phyloP scores from a whole-genome alignment of 768 basidiomycete species.

The Termitomyces sp. region DNA sequence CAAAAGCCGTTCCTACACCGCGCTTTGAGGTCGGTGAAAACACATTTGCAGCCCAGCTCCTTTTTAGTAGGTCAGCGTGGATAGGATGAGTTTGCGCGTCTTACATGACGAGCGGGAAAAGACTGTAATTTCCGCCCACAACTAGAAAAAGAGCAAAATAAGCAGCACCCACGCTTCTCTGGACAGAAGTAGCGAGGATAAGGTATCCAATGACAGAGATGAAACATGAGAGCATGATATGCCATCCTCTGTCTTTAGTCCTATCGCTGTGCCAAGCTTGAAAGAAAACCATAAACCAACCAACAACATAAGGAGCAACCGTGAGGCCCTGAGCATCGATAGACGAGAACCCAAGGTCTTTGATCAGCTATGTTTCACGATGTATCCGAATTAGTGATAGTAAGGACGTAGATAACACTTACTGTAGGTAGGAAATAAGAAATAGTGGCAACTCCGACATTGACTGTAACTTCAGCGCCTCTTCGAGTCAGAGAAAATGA shows the following conservation, averaged over 20 bases:
- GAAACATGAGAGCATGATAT: constrained; percentile 45
- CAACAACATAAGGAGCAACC: constrained; percentile 51
- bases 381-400: background rate
- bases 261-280: constrained; percentile 53
- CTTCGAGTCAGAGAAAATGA: background rate
- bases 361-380: constrained; percentile 36
- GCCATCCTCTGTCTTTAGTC: constrained; percentile 49
- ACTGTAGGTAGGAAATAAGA: constrained; percentile 55
- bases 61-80: constrained; percentile 14
- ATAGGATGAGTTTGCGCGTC: constrained; percentile 7
- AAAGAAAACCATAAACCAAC: constrained; percentile 51
- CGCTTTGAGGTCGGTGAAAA: constrained; percentile 58
- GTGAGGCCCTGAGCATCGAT: constrained; percentile 56
- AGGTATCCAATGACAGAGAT: constrained; percentile 48
- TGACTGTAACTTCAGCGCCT: constrained; percentile 28
- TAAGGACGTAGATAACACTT: constrained; percentile 6
- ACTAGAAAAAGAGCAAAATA: constrained; percentile 58
- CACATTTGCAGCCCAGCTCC: constrained; percentile 57
- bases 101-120: constrained; percentile 57
- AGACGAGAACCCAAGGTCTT: constrained; percentile 48
- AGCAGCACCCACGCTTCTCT: constrained; percentile 47
- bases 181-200: constrained; percentile 45
- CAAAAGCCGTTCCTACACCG: constrained; percentile 56
- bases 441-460: constrained; percentile 51
- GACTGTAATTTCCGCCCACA: constrained; percentile 46